These are phyloP conservation scores for Cordyceps militaris DNA, from an alignment of 2,329 filamentous ascomycete genomes.

Conservation along the genomic window DNA sequence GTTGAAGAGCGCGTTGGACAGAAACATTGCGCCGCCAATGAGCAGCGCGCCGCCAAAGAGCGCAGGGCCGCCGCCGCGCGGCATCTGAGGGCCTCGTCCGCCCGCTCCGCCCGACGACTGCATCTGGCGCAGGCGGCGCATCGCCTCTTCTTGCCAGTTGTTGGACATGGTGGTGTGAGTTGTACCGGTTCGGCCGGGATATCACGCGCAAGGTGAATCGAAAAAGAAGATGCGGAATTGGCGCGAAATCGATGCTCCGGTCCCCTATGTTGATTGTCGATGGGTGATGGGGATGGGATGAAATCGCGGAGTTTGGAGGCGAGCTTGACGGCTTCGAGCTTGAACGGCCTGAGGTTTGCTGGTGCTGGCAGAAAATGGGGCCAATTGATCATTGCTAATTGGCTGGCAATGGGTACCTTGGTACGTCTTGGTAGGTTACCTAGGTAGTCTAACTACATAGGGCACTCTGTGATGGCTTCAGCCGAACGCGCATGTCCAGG, in stretches of 20 bases:
- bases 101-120: conserved; percentile 36
- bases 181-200: neutral
- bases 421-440: no score
- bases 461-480: neutral
- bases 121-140: conserved; percentile 44
- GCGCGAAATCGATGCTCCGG: neutral
- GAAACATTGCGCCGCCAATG: conserved; percentile 42
- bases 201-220: neutral
- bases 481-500: neutral
- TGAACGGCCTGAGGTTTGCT: conserved; percentile 9
- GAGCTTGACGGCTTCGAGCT: conserved; percentile 11
- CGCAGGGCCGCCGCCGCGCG: conserved; percentile 33
- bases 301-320: conserved; percentile 3
- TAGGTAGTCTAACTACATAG: neutral
- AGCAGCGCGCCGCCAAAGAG: conserved; percentile 37
- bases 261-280: conserved; percentile 6
- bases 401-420: no score
- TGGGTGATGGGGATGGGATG: conserved; percentile 5
- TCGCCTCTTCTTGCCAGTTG: conserved; percentile 43
- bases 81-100: conserved; percentile 36
- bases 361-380: conserved; percentile 1
- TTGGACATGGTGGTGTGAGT: conserved; percentile 30
- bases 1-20: conserved; percentile 61
- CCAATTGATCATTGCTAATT: conserved; percentile 1
- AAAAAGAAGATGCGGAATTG: neutral